A percentile compares a stretch with the other conserved stretches of the same genome.
Evolutionary conservation across 139 green algal genomes (phyloP).

Genomic region (Tetradesmus lagerheimii): DNA sequence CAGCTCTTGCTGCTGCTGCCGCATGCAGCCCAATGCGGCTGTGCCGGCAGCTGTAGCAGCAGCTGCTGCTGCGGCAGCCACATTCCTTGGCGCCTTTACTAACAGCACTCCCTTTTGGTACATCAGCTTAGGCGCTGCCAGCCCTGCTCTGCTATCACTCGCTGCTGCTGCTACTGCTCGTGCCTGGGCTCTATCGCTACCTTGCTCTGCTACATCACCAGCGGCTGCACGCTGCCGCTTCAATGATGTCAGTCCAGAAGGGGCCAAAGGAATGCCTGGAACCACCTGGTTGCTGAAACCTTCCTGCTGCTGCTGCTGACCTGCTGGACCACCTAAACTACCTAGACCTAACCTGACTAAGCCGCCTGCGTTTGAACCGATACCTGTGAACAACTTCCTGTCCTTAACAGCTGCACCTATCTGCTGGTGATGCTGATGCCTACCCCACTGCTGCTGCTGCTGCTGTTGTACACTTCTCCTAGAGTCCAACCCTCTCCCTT

Average conservation of each 20-base stretch:
- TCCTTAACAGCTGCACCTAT: neutral
- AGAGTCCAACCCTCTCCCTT: neutral
- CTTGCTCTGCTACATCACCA: neutral
- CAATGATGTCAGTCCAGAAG: neutral
- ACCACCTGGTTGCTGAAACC: neutral
- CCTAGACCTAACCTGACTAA: neutral
- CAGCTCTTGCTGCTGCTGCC: slow-evolving; percentile 39
- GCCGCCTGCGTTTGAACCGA: neutral
- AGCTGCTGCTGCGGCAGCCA: slow-evolving; percentile 11
- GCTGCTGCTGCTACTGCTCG: neutral
- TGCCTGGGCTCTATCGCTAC: neutral
- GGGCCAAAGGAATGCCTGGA: neutral
- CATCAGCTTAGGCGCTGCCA: slow-evolving; percentile 8
- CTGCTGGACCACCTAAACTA: neutral
- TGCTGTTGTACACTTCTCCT: neutral
- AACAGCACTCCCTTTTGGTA: slow-evolving; percentile 19
- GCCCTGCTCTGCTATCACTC: neutral
- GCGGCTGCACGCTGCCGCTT: neutral
- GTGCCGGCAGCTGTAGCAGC: neutral
- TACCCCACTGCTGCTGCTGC: slow-evolving; percentile 2
- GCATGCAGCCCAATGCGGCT: neutral
- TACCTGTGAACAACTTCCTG: neutral
- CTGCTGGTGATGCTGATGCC: neutral
- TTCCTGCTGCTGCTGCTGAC: neutral
- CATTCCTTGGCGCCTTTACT: neutral